Evolutionary conservation across 129 eudicot genomes (phyloP), one percentile per base, ranked within the genome.

Genomic region (Pulicaria dysenterica): DNA sequence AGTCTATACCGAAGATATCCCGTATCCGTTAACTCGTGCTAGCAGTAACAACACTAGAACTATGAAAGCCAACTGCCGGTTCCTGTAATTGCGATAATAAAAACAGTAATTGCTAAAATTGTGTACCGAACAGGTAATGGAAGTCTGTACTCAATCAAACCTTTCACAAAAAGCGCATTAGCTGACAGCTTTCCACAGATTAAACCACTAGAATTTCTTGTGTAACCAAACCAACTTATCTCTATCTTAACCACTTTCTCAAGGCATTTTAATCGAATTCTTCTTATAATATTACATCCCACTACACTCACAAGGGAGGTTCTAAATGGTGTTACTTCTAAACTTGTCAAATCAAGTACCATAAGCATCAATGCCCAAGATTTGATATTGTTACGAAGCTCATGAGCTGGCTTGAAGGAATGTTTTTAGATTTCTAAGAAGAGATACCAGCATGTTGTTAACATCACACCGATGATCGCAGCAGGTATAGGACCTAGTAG

Each of bases 321-420:
- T 60, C 89, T 79, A 5, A 85, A 75, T 37, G 96, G 96, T 72
- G 83, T 71, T 3, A 89, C 86, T 42, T 87, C n/a, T 4, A 87
- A 72, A 9, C 87, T 57, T 16, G 73, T 88, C 4, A 76, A 61
- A 67, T 92, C 98, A 31, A 93, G 86, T 66, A 72, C 86, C 59
- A 79, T 24, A 79, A 93, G 87, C 79, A 93, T 85, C 58, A 87
- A 69, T 0, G 98, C 87, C 96, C 96, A 89, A 10, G 89, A 89
- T 47, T 69, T 77, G 7, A 96, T 87, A 44, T 85, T 95, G 74
- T 76, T 79, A 44, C 82, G 81, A 44, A 93, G 71, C 73, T 77
- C 70, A 57, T 80, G 85, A 24, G 92, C 77, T 14, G 92, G 83
- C 80, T 87, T 77, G 44, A 72, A 93, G 73, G 87, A 89, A 0